These are phyloP conservation scores for Phytophthora idaei DNA, from an alignment of 352 stramenopile genomes.

Conservation along the genomic window DNA sequence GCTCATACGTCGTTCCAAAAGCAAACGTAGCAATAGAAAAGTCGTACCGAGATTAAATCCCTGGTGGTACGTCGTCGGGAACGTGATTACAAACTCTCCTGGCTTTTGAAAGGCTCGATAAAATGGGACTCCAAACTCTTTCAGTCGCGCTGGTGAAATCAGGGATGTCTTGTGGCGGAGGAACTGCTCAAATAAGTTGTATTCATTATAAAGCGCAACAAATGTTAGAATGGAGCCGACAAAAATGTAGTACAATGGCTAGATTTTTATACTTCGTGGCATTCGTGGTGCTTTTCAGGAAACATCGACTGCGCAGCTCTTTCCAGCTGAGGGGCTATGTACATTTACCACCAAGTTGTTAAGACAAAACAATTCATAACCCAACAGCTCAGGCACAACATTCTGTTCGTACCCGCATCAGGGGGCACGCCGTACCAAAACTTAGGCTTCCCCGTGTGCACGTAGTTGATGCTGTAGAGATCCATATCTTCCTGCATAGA, in stretches of 20 bases:
- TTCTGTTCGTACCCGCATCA: constrained; percentile 44
- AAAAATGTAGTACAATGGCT: background rate
- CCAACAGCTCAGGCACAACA: background rate
- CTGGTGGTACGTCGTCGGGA: constrained; percentile 88
- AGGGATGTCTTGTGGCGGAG: constrained; percentile 94
- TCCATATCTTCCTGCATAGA: constrained; percentile 91
- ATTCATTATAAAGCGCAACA: background rate
- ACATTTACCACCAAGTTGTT: constrained; percentile 10
- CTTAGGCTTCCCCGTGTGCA: constrained; percentile 93
- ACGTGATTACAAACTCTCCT: constrained; percentile 94
- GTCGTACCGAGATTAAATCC: constrained; percentile 88
- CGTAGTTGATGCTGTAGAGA: constrained; percentile 94
- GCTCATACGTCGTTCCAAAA: background rate
- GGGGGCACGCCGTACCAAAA: constrained; percentile 93
- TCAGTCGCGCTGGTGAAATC: constrained; percentile 83
- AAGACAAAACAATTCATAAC: background rate
- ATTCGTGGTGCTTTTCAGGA: constrained; percentile 84
- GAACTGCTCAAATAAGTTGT: constrained; percentile 58
- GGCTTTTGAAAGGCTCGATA: constrained; percentile 80
- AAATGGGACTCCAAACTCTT: constrained; percentile 85
- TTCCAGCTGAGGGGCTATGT: constrained; percentile 74
- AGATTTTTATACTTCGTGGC: constrained; percentile 53
- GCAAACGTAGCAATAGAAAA: background rate
- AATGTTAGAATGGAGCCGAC: background rate
- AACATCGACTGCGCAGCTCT: constrained; percentile 86